Base-by-base conservation (phyloP, 75 land plant genomes). In the Cunninghamia lanceolata region DNA sequence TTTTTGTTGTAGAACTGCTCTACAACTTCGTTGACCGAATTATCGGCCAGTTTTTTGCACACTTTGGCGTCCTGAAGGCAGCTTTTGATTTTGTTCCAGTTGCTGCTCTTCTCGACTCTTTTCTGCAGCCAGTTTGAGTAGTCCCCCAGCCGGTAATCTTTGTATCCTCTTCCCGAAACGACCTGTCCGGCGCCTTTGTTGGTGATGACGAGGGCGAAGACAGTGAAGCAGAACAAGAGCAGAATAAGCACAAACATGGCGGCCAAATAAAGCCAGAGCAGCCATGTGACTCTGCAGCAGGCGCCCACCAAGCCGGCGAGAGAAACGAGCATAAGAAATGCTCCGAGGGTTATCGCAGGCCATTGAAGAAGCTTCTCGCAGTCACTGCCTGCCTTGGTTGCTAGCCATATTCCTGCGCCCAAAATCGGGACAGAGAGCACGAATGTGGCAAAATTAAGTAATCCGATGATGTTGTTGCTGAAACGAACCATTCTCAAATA, bases 91-190 rank as follows among this genome's bases (percentile, higher is more conserved):
- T 52, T 71, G 36, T 32, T 25, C 93, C 93, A 91, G 66, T 88
- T 91, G 56, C 42, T 16, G 13, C 30, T 63, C 53, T 88, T 83
- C 32, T 84, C 84, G 5, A 91, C 83, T 35, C 88, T 71, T 9
- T 86, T 88, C 86, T 91, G 87, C 82, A 91, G 73, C 93, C 93
- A 91, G 50, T 89, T 15, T 3, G 89, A 88, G 86, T 85, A 91
- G 52, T 91, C 91, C 34, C 89, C 86, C 7, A 87, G 83, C 25
- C 89, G 34, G 68, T 92, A 89, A 17, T 91, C 89, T 85, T 86
- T 85, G 82, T 80, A 91, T 47, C 92, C 94, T 46, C 76, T 30
- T 0, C 45, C 40, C 14, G 87, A 85, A 0, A 90, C 78, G 30
- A 28, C 87, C 38, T 91, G 21, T 0, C 90, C 92, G 2, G 73